Base-by-base conservation (phyloP, 805 yeast species). In the Kodamaea neixiangensis region DNA sequence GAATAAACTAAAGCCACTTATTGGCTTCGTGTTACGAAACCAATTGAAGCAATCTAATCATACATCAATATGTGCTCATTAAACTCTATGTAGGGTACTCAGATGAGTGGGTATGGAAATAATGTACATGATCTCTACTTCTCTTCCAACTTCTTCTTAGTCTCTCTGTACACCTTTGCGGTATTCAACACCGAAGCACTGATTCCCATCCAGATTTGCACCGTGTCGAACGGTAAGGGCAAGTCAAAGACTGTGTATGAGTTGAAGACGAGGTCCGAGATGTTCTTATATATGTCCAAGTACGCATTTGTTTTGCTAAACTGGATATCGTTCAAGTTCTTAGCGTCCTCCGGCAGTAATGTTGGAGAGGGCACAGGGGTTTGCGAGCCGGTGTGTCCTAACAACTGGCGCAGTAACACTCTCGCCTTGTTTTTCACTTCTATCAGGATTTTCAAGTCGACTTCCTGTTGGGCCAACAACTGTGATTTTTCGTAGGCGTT, bases 341-440 rank as follows among this genome's bases (percentile, higher is more conserved):
- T 58, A 21, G 54, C 48, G 40, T 68, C 73, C 7, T 52, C 53
- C 0, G 54, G 44, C 22, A 63, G 66, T 9, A 60, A 66, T 15
- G 58, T 54, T 11, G 38, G 39, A 7, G 57, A 18, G 6, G 58
- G 46, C 44, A 54, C 58, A n/a, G 51, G 48, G 33, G 55, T 48
- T 42, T 18, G 57, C 29, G 41, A 29, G 31, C 19, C 44, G 5
- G 67, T 64, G 13, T 59, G 60, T 6, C 69, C 68, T 33, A 74
- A 55, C 5, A 77, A 60, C 50, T 71, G 79, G 51, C 67, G 69
- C 6, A 80, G 72, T 19, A 79, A 56, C 14, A 67, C 57, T 25
- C 72, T 74, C 0, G 87, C 85, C 50, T 78, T 74, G 55, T 73
- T 75, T 60, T 80, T 84, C 6, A 87, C 89, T 61, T 83, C 83